Conservation (phyloP, 768 basidiomycete species). For the Artomyces pyxidatus region DNA sequence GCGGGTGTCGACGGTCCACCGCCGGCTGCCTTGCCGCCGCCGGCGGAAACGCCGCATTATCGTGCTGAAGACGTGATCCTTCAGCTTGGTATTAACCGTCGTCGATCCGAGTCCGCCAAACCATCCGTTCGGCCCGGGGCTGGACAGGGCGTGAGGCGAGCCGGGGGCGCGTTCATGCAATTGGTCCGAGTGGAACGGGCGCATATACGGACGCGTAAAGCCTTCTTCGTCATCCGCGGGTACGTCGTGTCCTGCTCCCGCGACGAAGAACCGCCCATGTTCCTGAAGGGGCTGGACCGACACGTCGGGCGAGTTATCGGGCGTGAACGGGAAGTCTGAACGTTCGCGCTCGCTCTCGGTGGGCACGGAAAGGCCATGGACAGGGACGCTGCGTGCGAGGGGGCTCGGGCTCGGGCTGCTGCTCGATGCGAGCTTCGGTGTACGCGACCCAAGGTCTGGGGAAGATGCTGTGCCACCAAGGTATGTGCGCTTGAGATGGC, state of each 20-base stretch:
- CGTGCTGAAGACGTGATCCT: constrained; percentile 92
- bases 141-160: neutral
- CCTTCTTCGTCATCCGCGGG: constrained; percentile 24
- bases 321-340: constrained; percentile 40
- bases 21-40: constrained; percentile 30
- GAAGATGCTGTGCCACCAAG: constrained; percentile 56
- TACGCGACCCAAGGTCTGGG: constrained; percentile 46
- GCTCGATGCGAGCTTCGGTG: constrained; percentile 10
- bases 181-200: constrained; percentile 29
- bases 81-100: constrained; percentile 86
- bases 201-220: constrained; percentile 25
- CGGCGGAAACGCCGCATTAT: constrained; percentile 70
- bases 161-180: constrained; percentile 7
- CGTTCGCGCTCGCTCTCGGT: constrained; percentile 29
- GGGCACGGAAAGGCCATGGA: constrained; percentile 28
- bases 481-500: constrained; percentile 34
- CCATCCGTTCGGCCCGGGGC: constrained; percentile 43
- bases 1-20: constrained; percentile 23
- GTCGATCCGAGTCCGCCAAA: constrained; percentile 92
- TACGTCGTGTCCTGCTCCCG: constrained; percentile 1
- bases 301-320: constrained; percentile 38
- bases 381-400: constrained; percentile 21
- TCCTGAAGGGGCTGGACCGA: constrained; percentile 3
- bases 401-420: constrained; percentile 29
- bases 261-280: constrained; percentile 4